A percentile compares a stretch with the other conserved stretches of the same genome.
phyloP scores from a whole-genome alignment of 768 basidiomycete species.

The Serendipita sp. region DNA sequence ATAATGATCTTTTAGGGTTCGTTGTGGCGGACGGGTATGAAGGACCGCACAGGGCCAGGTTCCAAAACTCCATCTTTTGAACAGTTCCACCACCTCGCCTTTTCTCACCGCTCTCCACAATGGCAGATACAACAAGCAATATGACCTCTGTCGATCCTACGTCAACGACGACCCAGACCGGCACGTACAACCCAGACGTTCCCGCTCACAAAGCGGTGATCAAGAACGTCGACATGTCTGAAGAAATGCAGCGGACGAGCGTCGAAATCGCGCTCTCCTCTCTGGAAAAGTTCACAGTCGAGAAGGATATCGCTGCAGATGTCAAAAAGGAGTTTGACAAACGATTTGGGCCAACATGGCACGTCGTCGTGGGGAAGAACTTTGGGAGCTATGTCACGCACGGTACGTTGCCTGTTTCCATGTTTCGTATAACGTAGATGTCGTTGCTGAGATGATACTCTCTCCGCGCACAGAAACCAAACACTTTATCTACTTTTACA shows the following conservation, averaged over 20 bases:
- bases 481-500: constrained; percentile 98
- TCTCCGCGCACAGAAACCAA: constrained; percentile 57
- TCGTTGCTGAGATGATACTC: not conserved
- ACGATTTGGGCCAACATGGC: constrained; percentile 88
- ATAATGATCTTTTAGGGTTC: too few species aligned
- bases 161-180: too few species aligned
- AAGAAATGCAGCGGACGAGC: constrained; percentile 90
- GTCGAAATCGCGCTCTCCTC: constrained; percentile 77
- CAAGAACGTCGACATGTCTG: constrained; percentile 92
- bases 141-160: too few species aligned
- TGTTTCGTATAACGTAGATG: constrained; percentile 9
- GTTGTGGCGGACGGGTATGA: too few species aligned
- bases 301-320: constrained; percentile 95
- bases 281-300: constrained; percentile 81
- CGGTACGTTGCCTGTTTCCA: constrained; percentile 37
- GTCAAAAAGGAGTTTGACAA: constrained; percentile 98
- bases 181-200: not conserved
- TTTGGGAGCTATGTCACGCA: constrained; percentile 98
- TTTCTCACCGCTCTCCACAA: too few species aligned
- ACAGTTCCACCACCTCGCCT: too few species aligned
- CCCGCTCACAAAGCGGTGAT: constrained; percentile 56
- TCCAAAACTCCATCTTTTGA: too few species aligned
- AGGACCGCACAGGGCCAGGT: too few species aligned
- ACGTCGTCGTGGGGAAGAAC: constrained; percentile 97
- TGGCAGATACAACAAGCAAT: too few species aligned